Evolutionary conservation across 192 early-diverging fungal genomes (phyloP), one percentile per base, ranked within the genome.

Genomic region (Gaertneriomyces semiglobifer): DNA sequence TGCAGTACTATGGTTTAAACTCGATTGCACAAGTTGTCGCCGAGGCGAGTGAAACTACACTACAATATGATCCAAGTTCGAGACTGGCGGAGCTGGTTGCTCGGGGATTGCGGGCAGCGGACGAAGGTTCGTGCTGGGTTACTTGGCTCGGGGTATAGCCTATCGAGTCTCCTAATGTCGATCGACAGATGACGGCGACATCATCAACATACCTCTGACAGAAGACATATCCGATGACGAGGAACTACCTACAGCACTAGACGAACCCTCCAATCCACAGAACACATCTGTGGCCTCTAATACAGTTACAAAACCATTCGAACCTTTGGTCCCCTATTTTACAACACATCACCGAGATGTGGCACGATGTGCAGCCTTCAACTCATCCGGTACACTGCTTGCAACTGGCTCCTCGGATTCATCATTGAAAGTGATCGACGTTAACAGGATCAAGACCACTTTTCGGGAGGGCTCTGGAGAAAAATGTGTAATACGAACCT

Each of bases 371-470:
- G 25, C 25, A 66, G 85, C 78, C 0, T 89, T 85, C 65, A 78
- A 70, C 65, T 51, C 73, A 0, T 78, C 82, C 72, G 90, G 92
- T 52, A 82, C 83, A 47, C 92, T 89, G 77, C 84, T 93, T 44
- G 94, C 94, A 3, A 94, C 95, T 1, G 93, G 93, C 39, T 92
- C 92, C 44, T 82, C 77, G 38, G 95, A 98, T 74, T 77, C 89
- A 10, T 90, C 95, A 45, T 73, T 96, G 61, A 96, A 96, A 80
- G 84, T 98, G 52, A 78, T 98, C 40, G 94, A 96, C 53, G 90
- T 92, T 43, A 77, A 82, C 71, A 86, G 87, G 62, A 92, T 96
- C 81, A 83, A 84, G 70, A 77, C 54, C 20, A 38, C 82, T 42
- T 79, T 81, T 42, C 76, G 80, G 12, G 86, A 88, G 53, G 83